Base-by-base conservation (phyloP, 2,329 filamentous ascomycete genomes). In the Fusarium equiseti region DNA sequence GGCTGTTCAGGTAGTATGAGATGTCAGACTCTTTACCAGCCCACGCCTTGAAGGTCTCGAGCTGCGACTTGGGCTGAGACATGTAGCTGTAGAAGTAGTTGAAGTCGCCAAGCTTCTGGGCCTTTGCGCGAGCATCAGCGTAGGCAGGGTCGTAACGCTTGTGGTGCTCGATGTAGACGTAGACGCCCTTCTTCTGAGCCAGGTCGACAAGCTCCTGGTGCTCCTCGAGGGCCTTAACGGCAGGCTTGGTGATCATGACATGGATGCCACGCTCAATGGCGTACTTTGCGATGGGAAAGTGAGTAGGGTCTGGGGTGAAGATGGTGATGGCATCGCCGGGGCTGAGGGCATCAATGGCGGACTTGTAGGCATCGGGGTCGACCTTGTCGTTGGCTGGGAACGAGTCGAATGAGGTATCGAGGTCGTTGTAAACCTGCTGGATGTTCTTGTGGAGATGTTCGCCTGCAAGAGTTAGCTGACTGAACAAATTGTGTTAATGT, bases 11-110 rank as follows among this genome's bases (percentile, higher is more conserved):
- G 82, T 98, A 98, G 85, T 98, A 98, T 12, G 91, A 95, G 76
- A 98, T 98, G 80, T 98, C 95, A 31, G 91, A 95, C 74, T 97
- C 94, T 76, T 91, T 90, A 70, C 95, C 95, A 1, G 95, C 95
- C 94, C 94, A 97, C 5, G 94, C 92, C 82, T 94, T 95, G 89
- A 97, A 97, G 1, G 94, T 97, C 85, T 97, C 92, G 50, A 97
- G 88, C 83, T 97, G 94, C 53, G 87, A 93, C 83, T 97, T 97
- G 66, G 91, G 92, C 85, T 97, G 94, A 52, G 90, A 93, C 94
- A 97, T 97, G 88, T 98, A 98, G 75, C 89, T 92, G 87, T 97
- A 98, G 80, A 97, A 98, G 86, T 98, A 98, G 86, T 97, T 97
- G 89, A 98, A 98, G 82, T 97, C 94, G 71, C 95, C 95, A 10